phyloP scores from a whole-genome alignment of 2,329 filamentous ascomycete genomes.

The Talaromyces sp. region DNA sequence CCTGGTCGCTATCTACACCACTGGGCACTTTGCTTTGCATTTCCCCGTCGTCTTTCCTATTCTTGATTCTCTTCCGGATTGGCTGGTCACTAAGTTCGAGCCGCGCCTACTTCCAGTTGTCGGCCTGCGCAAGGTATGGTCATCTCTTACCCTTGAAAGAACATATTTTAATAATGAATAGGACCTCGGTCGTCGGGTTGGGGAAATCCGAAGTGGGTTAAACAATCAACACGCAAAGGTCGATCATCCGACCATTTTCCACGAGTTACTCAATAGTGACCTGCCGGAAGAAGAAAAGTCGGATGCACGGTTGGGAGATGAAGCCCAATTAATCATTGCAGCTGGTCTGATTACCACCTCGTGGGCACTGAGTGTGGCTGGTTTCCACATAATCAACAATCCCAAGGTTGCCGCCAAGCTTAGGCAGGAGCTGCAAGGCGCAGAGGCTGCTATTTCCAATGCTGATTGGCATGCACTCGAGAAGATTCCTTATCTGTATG shows the following conservation, averaged over 20 bases:
- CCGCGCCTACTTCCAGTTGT: slow-evolving; percentile 13
- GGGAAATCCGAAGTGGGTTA: slow-evolving; percentile 10
- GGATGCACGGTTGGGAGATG: slow-evolving; percentile 24
- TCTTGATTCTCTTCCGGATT: slow-evolving; percentile 18
- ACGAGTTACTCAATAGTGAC: slow-evolving; percentile 23
- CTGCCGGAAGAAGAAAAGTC: slow-evolving; percentile 31
- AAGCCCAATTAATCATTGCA: slow-evolving; percentile 23
- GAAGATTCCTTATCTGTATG: slow-evolving; percentile 21
- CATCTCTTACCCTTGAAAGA: not conserved
- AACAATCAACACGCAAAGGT: slow-evolving; percentile 9
- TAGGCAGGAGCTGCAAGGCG: slow-evolving; percentile 14
- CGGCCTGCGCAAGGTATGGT: slow-evolving; percentile 13
- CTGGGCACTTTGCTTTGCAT: slow-evolving; percentile 16
- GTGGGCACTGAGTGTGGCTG: slow-evolving; percentile 16
- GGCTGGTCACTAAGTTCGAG: slow-evolving; percentile 16
- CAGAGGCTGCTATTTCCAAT: not conserved
- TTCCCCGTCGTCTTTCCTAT: slow-evolving; percentile 18
- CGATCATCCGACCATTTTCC: slow-evolving; percentile 22
- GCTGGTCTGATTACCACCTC: slow-evolving; percentile 32
- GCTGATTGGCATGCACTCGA: slow-evolving; percentile 16
- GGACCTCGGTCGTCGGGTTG: slow-evolving; percentile 14
- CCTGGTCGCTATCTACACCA: slow-evolving; percentile 11
- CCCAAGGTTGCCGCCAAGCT: slow-evolving; percentile 13
- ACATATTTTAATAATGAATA: not conserved
- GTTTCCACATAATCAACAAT: slow-evolving; percentile 19